Evolutionary conservation across 1,139 yeast species (phyloP).

Genomic region (Kodamaea sp.): DNA sequence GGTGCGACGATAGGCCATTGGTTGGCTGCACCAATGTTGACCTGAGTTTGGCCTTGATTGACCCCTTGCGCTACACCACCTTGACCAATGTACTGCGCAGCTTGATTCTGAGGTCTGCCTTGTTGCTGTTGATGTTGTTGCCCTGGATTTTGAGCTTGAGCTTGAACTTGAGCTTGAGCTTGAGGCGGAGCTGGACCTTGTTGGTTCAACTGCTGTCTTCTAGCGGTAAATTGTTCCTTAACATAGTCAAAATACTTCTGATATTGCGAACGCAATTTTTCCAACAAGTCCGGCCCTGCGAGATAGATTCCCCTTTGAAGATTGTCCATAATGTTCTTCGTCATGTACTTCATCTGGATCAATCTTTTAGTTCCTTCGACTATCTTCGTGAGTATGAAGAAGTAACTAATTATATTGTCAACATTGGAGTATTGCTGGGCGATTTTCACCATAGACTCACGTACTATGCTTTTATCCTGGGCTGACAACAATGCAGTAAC

Average conservation of each 20-base stretch:
- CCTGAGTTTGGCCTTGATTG: slow-evolving; percentile 8
- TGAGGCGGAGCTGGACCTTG: too few species aligned
- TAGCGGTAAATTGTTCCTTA: slow-evolving; percentile 44
- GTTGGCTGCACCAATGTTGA: slow-evolving; percentile 21
- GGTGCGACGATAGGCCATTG: slow-evolving; percentile 25
- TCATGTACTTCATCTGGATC: slow-evolving; percentile 77
- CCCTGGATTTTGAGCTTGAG: slow-evolving; percentile 6
- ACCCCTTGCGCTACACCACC: slow-evolving; percentile 10
- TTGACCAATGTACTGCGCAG: slow-evolving; percentile 2
- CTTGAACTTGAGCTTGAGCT: slow-evolving; percentile 13
- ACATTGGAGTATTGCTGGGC: slow-evolving; percentile 68
- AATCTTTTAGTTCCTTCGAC: slow-evolving; percentile 74
- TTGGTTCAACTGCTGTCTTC: slow-evolving; percentile 35
- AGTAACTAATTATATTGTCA: slow-evolving; percentile 76
- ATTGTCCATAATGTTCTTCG: slow-evolving; percentile 72
- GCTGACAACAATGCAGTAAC: slow-evolving; percentile 59
- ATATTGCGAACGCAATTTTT: slow-evolving; percentile 69
- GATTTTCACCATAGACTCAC: slow-evolving; percentile 56
- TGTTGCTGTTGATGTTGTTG: slow-evolving; percentile 2
- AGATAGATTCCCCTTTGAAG: slow-evolving; percentile 61
- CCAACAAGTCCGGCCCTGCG: slow-evolving; percentile 69
- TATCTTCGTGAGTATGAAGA: slow-evolving; percentile 71
- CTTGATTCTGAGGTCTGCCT: background rate
- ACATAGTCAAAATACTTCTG: slow-evolving; percentile 76
- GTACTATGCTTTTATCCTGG: slow-evolving; percentile 64